phyloP scores from a whole-genome alignment of 441 rosid species.

The Eugenia klotzschiana region DNA sequence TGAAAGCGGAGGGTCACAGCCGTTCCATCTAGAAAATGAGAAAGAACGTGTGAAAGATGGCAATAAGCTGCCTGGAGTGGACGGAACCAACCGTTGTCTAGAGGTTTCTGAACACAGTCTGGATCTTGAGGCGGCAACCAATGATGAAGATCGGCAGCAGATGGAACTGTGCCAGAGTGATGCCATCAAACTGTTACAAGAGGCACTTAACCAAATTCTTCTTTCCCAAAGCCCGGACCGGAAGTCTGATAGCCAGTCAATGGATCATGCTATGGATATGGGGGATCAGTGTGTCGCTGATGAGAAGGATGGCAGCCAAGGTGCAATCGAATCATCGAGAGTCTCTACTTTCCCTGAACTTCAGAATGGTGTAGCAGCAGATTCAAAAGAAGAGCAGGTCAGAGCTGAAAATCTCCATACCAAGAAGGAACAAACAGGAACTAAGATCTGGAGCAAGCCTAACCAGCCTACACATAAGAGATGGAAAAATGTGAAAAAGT shows the following conservation, averaged over 20 bases:
- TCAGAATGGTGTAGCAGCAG: not conserved
- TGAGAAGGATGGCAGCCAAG: not conserved
- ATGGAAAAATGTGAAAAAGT: conserved; percentile 74
- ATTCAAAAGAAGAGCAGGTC: not conserved
- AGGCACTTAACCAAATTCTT: conserved; percentile 49
- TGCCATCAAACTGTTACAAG: conserved; percentile 60
- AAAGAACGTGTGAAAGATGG: conserved; percentile 13
- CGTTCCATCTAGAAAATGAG: conserved; percentile 2
- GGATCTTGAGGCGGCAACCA: conserved; percentile 2
- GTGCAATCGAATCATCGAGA: not conserved
- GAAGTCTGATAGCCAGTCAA: not conserved
- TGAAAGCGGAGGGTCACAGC: conserved; percentile 19
- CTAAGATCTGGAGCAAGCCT: conserved; percentile 13
- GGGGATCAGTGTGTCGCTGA: not conserved
- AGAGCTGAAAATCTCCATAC: not conserved
- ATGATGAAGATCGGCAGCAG: conserved; percentile 13
- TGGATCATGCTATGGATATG: not conserved
- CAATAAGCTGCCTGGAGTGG: not conserved
- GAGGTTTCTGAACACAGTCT: conserved; percentile 10
- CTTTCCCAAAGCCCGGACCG: not conserved
- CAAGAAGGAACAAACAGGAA: conserved; percentile 15
- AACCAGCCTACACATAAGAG: conserved; percentile 31
- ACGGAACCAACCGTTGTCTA: conserved; percentile 1
- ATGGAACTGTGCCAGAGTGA: conserved; percentile 29
- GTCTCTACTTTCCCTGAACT: not conserved